phyloP scores from a whole-genome alignment of 2,329 filamentous ascomycete genomes.

The Chaetomium globosum region DNA sequence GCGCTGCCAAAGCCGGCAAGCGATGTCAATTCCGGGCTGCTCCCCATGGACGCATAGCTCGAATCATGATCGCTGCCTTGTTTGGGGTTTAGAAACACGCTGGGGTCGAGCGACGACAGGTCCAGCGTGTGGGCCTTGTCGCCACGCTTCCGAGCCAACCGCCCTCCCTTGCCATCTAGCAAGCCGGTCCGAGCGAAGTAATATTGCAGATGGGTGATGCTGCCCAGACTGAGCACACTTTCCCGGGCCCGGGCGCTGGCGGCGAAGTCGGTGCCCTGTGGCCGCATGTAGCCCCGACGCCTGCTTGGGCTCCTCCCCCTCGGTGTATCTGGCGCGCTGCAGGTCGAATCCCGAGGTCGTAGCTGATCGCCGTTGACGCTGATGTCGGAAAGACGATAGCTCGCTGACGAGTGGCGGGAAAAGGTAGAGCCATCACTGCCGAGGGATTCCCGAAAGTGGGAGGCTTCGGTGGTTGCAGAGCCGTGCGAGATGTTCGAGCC shows the following conservation, averaged over 20 bases:
- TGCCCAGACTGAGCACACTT: conserved; percentile 93
- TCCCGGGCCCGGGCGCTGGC: conserved; percentile 87
- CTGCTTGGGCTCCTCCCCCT: conserved; percentile 43
- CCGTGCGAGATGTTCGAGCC: conserved; percentile 62
- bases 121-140: conserved; percentile 62
- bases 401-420: conserved; percentile 67
- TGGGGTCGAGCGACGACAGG: conserved; percentile 56
- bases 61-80: conserved; percentile 56
- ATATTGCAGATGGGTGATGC: conserved; percentile 96
- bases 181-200: conserved; percentile 96
- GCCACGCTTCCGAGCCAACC: conserved; percentile 69
- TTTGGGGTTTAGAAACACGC: conserved; percentile 43
- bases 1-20: conserved; percentile 41
- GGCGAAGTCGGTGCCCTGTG: conserved; percentile 85
- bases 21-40: conserved; percentile 58
- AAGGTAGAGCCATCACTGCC: conserved; percentile 55
- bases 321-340: conserved; percentile 42
- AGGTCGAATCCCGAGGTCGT: conserved; percentile 52
- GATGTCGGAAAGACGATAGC: conserved; percentile 53
- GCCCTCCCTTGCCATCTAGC: conserved; percentile 88
- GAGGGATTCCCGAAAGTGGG: conserved; percentile 55
- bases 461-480: conserved; percentile 53
- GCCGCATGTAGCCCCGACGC: conserved; percentile 82
- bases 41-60: conserved; percentile 62
- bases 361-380: conserved; percentile 38